Evolutionary conservation across 2,329 filamentous ascomycete species (phyloP).

Genomic region (Penicillium aurantiogriseum): DNA sequence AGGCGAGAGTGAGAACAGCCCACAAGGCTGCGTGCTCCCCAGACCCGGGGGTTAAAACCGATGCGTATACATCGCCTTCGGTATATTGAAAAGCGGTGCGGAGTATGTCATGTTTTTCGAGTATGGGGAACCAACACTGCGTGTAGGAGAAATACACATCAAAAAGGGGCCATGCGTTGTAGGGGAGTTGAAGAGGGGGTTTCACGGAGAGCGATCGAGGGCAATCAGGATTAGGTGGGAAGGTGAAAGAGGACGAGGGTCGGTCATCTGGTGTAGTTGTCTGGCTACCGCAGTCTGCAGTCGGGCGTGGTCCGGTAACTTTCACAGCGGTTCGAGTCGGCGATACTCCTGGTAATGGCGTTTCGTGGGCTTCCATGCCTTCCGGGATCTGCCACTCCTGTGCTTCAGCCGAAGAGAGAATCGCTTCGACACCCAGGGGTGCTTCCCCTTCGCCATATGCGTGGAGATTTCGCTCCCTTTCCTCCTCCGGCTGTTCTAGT

Average conservation of each 20-base stretch:
- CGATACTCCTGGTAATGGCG: slow-evolving; percentile 24
- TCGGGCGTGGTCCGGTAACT: slow-evolving; percentile 13
- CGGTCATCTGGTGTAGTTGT: slow-evolving; percentile 13
- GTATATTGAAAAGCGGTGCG: slow-evolving; percentile 46
- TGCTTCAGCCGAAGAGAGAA: slow-evolving; percentile 30
- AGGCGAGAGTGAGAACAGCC: slow-evolving; percentile 59
- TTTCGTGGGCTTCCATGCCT: slow-evolving; percentile 20
- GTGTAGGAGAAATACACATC: slow-evolving; percentile 74
- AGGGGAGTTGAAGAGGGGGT: slow-evolving; percentile 53
- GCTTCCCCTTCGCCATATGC: slow-evolving; percentile 27
- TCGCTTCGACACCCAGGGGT: slow-evolving; percentile 31
- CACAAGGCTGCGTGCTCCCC: slow-evolving; percentile 59
- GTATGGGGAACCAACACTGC: slow-evolving; percentile 72
- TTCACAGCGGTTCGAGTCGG: slow-evolving; percentile 25
- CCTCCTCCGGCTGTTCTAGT: slow-evolving; percentile 40
- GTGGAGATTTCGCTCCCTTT: slow-evolving; percentile 31
- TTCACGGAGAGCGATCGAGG: slow-evolving; percentile 12
- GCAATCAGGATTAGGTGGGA: slow-evolving; percentile 5
- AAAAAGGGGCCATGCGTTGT: slow-evolving; percentile 53
- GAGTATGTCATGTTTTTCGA: slow-evolving; percentile 64
- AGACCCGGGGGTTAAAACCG: slow-evolving; percentile 34
- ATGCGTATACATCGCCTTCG: slow-evolving; percentile 27
- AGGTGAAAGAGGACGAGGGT: slow-evolving; percentile 1
- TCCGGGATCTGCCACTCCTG: slow-evolving; percentile 38
- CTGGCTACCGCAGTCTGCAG: slow-evolving; percentile 29